Base-by-base conservation (phyloP, 2,329 filamentous ascomycete genomes). In the Pyrenophora graminea region DNA sequence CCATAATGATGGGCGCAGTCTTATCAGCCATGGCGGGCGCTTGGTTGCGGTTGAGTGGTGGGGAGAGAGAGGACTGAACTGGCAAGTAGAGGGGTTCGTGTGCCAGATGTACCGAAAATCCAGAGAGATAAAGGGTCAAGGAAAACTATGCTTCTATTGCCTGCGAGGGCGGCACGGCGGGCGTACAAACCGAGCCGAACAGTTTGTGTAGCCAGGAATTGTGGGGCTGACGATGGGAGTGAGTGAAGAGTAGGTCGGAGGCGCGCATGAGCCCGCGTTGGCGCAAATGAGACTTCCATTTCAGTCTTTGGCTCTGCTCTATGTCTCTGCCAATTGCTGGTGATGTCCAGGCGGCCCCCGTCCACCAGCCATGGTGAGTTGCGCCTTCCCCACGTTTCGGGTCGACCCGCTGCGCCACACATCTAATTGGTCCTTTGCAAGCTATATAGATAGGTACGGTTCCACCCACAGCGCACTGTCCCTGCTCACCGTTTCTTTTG, bases 91-190 rank as follows among this genome's bases (percentile, higher is more conserved):
- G 19, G 13, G 31, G 36, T 10, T 31, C 32, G 10, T 9, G 32
- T 13, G 12, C 25, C 19, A 18, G 6, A 17, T 7, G 21, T 33
- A 21, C 19, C 19, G 19, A 21, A 21, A 3, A 4, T 18, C 6
- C 23, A 21, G n/a, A 18, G 13, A 17, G 32, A 9, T 34, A 13
- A 15, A 23, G 13, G 21, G 23, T 23, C 23, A 49, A 25, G 30
- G 23, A 34, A 48, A 43, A 45, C 17, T 25, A 6, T 36, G 45
- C 15, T 13, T 33, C 48, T 56, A 61, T 45, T 61, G 61, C 61
- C 61, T 64, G 50, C 48, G 51, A 50, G 47, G 40, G 51, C 43
- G 53, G 45, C 19, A 21, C 38, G 7, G 56, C 51, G 51, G 37
- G 51, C 55, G 48, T 42, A 31, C n/a, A 32, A 27, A 41, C 43